Evolutionary conservation across 2,329 filamentous ascomycete species (phyloP).

Genomic region (Clathrospora elynae): DNA sequence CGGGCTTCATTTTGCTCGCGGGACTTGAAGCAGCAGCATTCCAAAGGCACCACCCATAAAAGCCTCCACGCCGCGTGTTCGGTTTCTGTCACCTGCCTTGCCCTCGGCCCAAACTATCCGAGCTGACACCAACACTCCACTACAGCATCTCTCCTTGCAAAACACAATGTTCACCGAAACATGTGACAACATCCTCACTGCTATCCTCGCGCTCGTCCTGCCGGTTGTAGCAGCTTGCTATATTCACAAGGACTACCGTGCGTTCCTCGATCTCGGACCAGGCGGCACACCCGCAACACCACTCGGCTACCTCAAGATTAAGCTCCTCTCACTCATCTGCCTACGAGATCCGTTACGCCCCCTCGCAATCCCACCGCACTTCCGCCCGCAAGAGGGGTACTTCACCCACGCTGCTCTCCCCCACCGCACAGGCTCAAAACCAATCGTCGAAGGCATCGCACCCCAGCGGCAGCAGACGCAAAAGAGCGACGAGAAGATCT

Average conservation of each 20-base stretch:
- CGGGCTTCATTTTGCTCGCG: too few relatives aligned
- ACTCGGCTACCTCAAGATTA: slow-evolving; percentile 73
- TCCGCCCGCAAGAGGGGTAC: slow-evolving; percentile 63
- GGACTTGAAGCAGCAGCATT: too few relatives aligned
- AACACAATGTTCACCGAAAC: slow-evolving; percentile 12
- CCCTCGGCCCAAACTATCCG: too few relatives aligned
- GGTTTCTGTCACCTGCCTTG: too few relatives aligned
- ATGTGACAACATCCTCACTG: slow-evolving; percentile 22
- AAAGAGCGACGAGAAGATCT: slow-evolving; percentile 59
- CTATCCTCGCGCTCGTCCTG: slow-evolving; percentile 30
- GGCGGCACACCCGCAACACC: slow-evolving; percentile 80
- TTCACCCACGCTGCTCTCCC: slow-evolving; percentile 60
- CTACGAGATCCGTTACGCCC: slow-evolving; percentile 72
- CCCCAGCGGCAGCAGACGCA: slow-evolving; percentile 81
- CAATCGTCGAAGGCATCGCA: slow-evolving; percentile 74
- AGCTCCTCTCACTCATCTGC: slow-evolving; percentile 72
- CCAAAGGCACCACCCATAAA: too few relatives aligned
- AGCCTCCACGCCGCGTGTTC: too few relatives aligned
- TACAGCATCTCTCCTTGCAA: slow-evolving; percentile 1
- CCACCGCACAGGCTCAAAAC: slow-evolving; percentile 66
- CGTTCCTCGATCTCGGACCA: slow-evolving; percentile 77
- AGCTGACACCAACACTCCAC: background rate
- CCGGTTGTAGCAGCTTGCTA: slow-evolving; percentile 40
- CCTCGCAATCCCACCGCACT: slow-evolving; percentile 57
- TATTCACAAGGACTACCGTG: slow-evolving; percentile 72